Conservation (phyloP, 2,329 filamentous ascomycete species). For the Penicillium frequentans region DNA sequence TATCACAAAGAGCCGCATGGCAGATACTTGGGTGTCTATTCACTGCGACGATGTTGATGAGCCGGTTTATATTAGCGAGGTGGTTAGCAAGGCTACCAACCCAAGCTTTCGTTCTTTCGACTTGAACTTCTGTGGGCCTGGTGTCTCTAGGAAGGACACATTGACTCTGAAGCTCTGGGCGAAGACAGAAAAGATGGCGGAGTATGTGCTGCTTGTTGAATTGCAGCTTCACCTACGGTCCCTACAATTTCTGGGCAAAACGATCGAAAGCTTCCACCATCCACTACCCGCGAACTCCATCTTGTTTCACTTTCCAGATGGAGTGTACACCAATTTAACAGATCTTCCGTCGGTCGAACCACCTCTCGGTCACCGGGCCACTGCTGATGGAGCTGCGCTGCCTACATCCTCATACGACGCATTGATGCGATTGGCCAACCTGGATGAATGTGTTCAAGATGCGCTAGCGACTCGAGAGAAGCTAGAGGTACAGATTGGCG, state of each 20-base stretch:
- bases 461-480: slow-evolving; percentile 73
- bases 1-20: slow-evolving; percentile 69
- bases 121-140: slow-evolving; percentile 62
- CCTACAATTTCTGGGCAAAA: slow-evolving; percentile 75
- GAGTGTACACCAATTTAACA: slow-evolving; percentile 74
- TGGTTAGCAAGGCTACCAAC: slow-evolving; percentile 77
- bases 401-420: slow-evolving; percentile 80
- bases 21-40: slow-evolving; percentile 86
- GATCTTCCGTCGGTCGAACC: slow-evolving; percentile 59
- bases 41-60: slow-evolving; percentile 67
- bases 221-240: slow-evolving; percentile 69
- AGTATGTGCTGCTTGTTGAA: slow-evolving; percentile 68
- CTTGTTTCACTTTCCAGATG: slow-evolving; percentile 81
- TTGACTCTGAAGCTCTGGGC: slow-evolving; percentile 76
- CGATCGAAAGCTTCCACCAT: slow-evolving; percentile 63
- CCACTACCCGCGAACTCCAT: slow-evolving; percentile 79
- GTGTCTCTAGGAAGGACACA: slow-evolving; percentile 64
- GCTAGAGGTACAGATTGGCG: slow-evolving; percentile 76
- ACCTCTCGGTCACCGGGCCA: slow-evolving; percentile 19
- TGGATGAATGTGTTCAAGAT: slow-evolving; percentile 90
- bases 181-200: slow-evolving; percentile 52
- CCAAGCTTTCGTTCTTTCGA: slow-evolving; percentile 88
- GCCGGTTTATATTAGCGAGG: slow-evolving; percentile 88
- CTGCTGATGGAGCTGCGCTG: slow-evolving; percentile 51
- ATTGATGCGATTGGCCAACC: slow-evolving; percentile 81